Percentiles rank a stretch among this genome's conserved stretches.
Evolutionary conservation across 108 stramenopile species (phyloP).

Genomic region (Chaetoceros muelleri): DNA sequence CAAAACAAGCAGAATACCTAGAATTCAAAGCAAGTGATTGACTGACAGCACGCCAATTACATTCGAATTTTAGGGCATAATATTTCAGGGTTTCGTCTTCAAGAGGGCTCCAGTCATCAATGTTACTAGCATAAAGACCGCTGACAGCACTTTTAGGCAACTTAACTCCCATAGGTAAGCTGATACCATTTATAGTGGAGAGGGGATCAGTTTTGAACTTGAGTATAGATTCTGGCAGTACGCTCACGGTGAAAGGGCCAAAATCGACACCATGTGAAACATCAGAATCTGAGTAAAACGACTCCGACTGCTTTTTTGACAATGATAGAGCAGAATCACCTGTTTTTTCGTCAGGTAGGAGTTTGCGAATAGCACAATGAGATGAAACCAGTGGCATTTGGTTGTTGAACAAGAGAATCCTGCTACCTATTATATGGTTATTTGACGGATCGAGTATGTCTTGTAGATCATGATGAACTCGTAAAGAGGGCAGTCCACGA

Average conservation of each 20-base stretch:
- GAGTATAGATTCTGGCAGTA: slow-evolving; percentile 20
- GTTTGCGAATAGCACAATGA: slow-evolving; percentile 1
- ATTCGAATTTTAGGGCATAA: slow-evolving; percentile 29
- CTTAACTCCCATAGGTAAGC: slow-evolving; percentile 65
- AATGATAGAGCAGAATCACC: slow-evolving; percentile 12
- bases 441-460: neutral
- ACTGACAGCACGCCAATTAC: slow-evolving; percentile 53
- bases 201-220: slow-evolving; percentile 24
- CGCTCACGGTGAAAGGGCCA: slow-evolving; percentile 39
- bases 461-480: neutral
- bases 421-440: neutral
- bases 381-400: slow-evolving; percentile 5
- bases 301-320: slow-evolving; percentile 12
- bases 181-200: slow-evolving; percentile 29
- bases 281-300: slow-evolving; percentile 15
- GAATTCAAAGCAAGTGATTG: neutral
- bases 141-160: slow-evolving; percentile 14
- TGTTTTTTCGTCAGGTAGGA: slow-evolving; percentile 2
- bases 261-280: slow-evolving; percentile 36
- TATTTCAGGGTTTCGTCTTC: slow-evolving; percentile 45
- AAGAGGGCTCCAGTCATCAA: slow-evolving; percentile 24
- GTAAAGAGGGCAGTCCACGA: neutral
- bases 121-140: slow-evolving; percentile 11
- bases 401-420: slow-evolving; percentile 7
- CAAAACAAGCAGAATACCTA: slow-evolving; percentile 15